Conservation (phyloP, 805 yeast genomes). For the Millerozyma miso region DNA sequence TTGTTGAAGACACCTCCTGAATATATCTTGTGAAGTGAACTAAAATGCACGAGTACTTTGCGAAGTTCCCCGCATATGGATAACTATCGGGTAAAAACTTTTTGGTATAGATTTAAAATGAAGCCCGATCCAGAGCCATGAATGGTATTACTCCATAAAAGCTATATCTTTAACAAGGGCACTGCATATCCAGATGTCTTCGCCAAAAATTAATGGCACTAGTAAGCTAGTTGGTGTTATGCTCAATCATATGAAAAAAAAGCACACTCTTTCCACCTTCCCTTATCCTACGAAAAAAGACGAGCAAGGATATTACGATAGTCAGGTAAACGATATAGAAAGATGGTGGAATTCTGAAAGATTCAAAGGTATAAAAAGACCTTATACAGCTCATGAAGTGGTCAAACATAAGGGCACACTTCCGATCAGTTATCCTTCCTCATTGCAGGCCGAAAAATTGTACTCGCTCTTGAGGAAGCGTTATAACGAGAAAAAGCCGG, state of each 20-base stretch:
- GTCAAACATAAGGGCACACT: slow-evolving; percentile 50
- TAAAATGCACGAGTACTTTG: too few species aligned
- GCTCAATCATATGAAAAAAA: neutral
- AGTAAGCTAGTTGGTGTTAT: neutral
- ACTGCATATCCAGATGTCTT: too few species aligned
- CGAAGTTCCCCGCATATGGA: too few species aligned
- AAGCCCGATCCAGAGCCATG: too few species aligned
- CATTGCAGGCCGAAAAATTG: slow-evolving; percentile 49
- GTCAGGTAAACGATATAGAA: slow-evolving; percentile 10
- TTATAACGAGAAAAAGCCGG: slow-evolving; percentile 40
- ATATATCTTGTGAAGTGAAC: too few species aligned
- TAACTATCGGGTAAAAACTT: too few species aligned
- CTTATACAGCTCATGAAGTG: slow-evolving; percentile 49
- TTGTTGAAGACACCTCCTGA: too few species aligned
- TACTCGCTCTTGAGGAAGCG: slow-evolving; percentile 40
- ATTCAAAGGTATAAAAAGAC: slow-evolving; percentile 26
- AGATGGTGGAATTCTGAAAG: slow-evolving; percentile 2
- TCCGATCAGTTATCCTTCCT: slow-evolving; percentile 39
- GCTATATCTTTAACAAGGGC: too few species aligned
- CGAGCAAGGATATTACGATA: slow-evolving; percentile 1
- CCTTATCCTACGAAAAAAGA: slow-evolving; percentile 32
- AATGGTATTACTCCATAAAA: too few species aligned
- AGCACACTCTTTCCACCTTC: slow-evolving; percentile 3
- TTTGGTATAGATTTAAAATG: too few species aligned
- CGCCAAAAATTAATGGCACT: too few species aligned